phyloP scores from a whole-genome alignment of 2,329 filamentous ascomycete genomes.

The Phyllosticta capitalensis region DNA sequence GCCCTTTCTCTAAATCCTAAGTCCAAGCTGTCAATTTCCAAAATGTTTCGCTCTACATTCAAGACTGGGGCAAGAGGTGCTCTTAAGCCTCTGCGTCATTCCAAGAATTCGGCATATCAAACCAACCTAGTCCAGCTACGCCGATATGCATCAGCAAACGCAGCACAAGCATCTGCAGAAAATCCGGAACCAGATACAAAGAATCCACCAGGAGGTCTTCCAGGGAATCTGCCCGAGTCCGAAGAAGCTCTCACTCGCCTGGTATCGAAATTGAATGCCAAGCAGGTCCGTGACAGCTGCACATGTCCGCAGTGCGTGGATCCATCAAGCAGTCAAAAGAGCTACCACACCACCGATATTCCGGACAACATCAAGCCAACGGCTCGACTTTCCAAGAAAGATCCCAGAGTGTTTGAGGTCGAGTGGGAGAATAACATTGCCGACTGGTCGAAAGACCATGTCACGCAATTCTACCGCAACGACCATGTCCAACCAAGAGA shows the following conservation, averaged over 20 bases:
- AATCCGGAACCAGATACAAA: not conserved
- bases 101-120: not conserved
- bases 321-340: slow-evolving; percentile 51
- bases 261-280: not conserved
- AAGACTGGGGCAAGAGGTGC: not conserved
- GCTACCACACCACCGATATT: slow-evolving; percentile 57
- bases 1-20: not conserved
- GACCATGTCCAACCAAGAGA: not conserved
- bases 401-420: slow-evolving; percentile 40
- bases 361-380: slow-evolving; percentile 35
- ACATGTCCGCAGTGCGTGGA: slow-evolving; percentile 48
- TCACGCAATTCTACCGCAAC: slow-evolving; percentile 20
- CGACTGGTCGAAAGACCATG: slow-evolving; percentile 33
- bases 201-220: not conserved
- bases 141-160: not conserved
- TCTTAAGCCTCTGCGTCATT: not conserved
- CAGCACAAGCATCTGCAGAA: not conserved
- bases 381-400: slow-evolving; percentile 25
- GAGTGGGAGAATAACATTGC: slow-evolving; percentile 52
- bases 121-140: not conserved
- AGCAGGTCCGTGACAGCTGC: slow-evolving; percentile 45
- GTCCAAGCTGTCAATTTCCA: not conserved
- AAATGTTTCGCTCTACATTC: not conserved
- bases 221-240: not conserved
- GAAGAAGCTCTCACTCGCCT: not conserved